These are phyloP conservation scores for Candida fluviatilis DNA, from an alignment of 805 yeast genomes.

Conservation along the genomic window DNA sequence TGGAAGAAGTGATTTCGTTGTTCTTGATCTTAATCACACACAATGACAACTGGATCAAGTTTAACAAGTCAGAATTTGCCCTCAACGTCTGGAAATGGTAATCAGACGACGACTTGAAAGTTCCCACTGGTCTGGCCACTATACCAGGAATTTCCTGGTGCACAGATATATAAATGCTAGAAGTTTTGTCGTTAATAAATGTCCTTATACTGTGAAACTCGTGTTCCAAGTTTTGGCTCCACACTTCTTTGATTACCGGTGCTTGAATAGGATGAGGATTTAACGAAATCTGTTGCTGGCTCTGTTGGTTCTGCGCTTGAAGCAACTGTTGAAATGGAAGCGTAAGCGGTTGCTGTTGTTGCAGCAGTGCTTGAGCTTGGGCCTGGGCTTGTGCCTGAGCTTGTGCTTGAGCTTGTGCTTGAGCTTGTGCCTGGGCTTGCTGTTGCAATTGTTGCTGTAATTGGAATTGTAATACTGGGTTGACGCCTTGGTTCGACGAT, in stretches of 20 bases:
- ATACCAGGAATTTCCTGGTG: constrained; percentile 96
- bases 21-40: constrained; percentile 36
- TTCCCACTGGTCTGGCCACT: constrained; percentile 92
- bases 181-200: constrained; percentile 48
- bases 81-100: constrained; percentile 95
- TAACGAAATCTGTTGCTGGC: constrained; percentile 13
- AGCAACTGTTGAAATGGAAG: constrained; percentile 12
- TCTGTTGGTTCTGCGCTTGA: constrained; percentile 17
- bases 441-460: constrained; percentile 23
- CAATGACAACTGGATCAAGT: constrained; percentile 69
- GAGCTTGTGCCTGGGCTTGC: constrained; percentile 15
- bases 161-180: constrained; percentile 53
- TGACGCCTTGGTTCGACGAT: constrained; percentile 13
- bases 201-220: constrained; percentile 63
- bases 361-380: constrained; percentile 18
- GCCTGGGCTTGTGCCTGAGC: constrained; percentile 10
- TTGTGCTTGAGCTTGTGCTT: constrained; percentile 16
- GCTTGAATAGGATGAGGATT: constrained; percentile 28
- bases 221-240: constrained; percentile 64
- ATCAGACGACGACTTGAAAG: constrained; percentile 82
- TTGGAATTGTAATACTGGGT: constrained; percentile 30
- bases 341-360: constrained; percentile 17
- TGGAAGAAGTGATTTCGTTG: constrained; percentile 56
- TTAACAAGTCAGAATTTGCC: constrained; percentile 81
- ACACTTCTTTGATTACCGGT: constrained; percentile 65